These are phyloP conservation scores for Asclepias syriaca DNA, from an alignment of 257 asterid species.

Conservation along the genomic window DNA sequence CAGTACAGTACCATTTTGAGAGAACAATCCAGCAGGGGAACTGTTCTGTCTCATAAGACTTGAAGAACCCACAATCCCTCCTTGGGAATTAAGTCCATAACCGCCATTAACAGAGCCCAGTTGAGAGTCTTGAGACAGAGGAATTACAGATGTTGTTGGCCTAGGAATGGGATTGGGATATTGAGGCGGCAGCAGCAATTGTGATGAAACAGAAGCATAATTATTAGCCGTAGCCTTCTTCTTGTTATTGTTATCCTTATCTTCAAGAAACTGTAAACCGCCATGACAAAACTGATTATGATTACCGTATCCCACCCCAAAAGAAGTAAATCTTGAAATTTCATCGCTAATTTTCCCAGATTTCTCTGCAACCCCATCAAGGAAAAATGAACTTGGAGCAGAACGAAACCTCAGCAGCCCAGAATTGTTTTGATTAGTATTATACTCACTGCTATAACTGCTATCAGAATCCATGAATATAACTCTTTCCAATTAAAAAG, in stretches of 20 bases:
- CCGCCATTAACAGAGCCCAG: slow-evolving; percentile 27
- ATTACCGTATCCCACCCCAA: slow-evolving; percentile 13
- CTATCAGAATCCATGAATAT: slow-evolving; percentile 46
- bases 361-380: slow-evolving; percentile 24
- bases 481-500: background rate
- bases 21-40: slow-evolving; percentile 67
- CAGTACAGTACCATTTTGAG: slow-evolving; percentile 51
- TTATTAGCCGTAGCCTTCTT: slow-evolving; percentile 14
- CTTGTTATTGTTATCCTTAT: background rate
- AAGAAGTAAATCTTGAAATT: slow-evolving; percentile 31
- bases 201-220: slow-evolving; percentile 24
- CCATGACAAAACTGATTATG: slow-evolving; percentile 16
- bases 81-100: slow-evolving; percentile 32
- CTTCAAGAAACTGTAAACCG: slow-evolving; percentile 1
- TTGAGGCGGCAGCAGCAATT: slow-evolving; percentile 58
- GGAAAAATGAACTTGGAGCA: slow-evolving; percentile 57
- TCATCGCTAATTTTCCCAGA: slow-evolving; percentile 2
- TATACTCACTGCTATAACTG: slow-evolving; percentile 14
- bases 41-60: slow-evolving; percentile 60
- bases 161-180: slow-evolving; percentile 44
- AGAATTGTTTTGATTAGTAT: slow-evolving; percentile 30
- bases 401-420: slow-evolving; percentile 72
- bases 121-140: background rate
- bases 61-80: slow-evolving; percentile 29
- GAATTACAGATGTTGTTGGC: background rate